Evolutionary conservation across 495 filamentous ascomycete species (phyloP).

Genomic region (Pyrenula massariospora): DNA sequence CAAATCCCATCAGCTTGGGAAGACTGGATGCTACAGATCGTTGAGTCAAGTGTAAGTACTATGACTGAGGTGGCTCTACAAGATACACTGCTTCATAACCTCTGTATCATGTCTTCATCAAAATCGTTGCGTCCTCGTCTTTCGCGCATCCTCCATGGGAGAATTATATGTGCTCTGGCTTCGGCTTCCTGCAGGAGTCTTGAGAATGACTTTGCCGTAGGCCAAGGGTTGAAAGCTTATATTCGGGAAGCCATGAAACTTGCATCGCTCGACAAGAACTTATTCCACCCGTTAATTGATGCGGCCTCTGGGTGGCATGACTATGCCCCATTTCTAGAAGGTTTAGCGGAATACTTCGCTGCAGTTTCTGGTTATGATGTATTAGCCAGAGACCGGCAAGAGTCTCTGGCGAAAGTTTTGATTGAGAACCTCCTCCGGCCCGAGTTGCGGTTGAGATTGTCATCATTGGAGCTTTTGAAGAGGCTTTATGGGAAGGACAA

Average conservation of each 20-base stretch:
- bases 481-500: constrained; percentile 3
- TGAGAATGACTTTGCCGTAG: constrained; percentile 17
- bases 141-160: constrained; percentile 1
- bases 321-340: constrained; percentile 55
- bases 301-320: constrained; percentile 51
- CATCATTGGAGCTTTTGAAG: constrained; percentile 56
- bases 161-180: background rate
- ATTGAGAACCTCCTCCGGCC: constrained; percentile 56
- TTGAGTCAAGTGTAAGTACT: constrained; percentile 29
- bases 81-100: constrained; percentile 28
- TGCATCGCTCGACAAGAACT: constrained; percentile 31
- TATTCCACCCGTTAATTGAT: constrained; percentile 45
- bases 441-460: constrained; percentile 59
- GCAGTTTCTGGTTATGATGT: constrained; percentile 24
- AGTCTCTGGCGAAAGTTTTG: constrained; percentile 44
- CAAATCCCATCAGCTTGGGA: constrained; percentile 51
- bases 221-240: constrained; percentile 36
- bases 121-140: constrained; percentile 1
- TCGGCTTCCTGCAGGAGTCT: constrained; percentile 6
- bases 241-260: constrained; percentile 21
- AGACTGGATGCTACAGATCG: constrained; percentile 51
- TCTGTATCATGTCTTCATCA: constrained; percentile 21
- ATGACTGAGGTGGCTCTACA: constrained; percentile 20
- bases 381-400: constrained; percentile 33
- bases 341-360: constrained; percentile 46